Evolutionary conservation across 2,329 filamentous ascomycete genomes (phyloP), one percentile per base, ranked within the genome.

Genomic region (Camptophora hylomeconis): DNA sequence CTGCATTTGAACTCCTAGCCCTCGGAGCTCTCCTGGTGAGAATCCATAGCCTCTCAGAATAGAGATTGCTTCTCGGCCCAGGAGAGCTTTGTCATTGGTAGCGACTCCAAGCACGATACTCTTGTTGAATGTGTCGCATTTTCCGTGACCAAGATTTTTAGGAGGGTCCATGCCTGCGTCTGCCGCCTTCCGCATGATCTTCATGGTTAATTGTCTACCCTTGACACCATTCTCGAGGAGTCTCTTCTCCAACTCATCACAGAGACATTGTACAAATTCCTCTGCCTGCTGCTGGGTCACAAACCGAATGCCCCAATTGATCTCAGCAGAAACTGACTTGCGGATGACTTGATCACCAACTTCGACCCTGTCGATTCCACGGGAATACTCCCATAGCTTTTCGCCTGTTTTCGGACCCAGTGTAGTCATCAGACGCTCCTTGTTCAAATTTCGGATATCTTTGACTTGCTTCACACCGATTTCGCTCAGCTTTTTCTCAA

Each of bases 241-340:
- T 1, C 89, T 70, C 32, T 75, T 77, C 43, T 86, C 75, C 5
- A 98, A 59, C 52, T 98, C 89, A 32, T 76, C 76, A 47, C 81
- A 89, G 0, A 98, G 60, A 40, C 81, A 89, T 37, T 72, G 62
- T 17, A 95, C 68, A 50, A 98, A 98, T 40, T 92, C 82, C 35
- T 95, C 87, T 0, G 84, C 86, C 53, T 98, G 87, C n/a, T 72
- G 67, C 47, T 94, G 83, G 36, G 69, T 92, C 42, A 89, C 73
- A 49, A 98, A 98, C 5, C 89, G 75, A 32, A 98, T 92, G 3
- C 92, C 89, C 89, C 89, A 98, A 45, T 89, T 98, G 38, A 98
- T 83, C 51, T 98, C 89, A 1, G 87, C 87, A 2, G 89, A 95
- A 0, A 98, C 83, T 0, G 87, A 95, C 49, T 95, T 98, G 30